Conservation (phyloP, 768 basidiomycete species). For the Tricholomella constricta region DNA sequence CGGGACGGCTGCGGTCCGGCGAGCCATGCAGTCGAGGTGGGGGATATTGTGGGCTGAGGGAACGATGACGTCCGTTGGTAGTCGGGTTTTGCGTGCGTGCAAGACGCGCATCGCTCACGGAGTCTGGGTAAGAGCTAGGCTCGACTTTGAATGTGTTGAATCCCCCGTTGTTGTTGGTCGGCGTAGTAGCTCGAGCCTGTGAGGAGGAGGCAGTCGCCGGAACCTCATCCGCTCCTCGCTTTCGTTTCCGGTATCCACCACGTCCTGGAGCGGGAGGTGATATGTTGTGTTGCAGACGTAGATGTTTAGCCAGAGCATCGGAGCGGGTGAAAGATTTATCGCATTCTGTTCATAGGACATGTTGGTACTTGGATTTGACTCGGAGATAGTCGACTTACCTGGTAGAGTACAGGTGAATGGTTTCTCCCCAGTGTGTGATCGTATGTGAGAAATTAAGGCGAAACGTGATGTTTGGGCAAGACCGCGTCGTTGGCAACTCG, state of each 20-base stretch:
- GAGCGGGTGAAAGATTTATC: slow-evolving; percentile 95
- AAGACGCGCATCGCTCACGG: slow-evolving; percentile 33
- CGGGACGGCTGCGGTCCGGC: slow-evolving; percentile 18
- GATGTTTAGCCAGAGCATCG: slow-evolving; percentile 91
- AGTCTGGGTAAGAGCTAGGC: slow-evolving; percentile 43
- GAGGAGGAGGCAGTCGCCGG: slow-evolving; percentile 23
- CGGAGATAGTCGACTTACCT: slow-evolving; percentile 49
- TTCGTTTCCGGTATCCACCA: slow-evolving; percentile 71
- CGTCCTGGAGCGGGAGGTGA: slow-evolving; percentile 72
- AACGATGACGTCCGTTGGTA: slow-evolving; percentile 23
- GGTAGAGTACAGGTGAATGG: slow-evolving; percentile 83
- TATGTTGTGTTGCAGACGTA: slow-evolving; percentile 86
- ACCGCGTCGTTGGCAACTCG: slow-evolving; percentile 75
- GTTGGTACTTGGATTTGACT: slow-evolving; percentile 2
- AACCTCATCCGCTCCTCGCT: slow-evolving; percentile 50
- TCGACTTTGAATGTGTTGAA: slow-evolving; percentile 72
- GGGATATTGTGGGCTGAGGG: slow-evolving; percentile 17
- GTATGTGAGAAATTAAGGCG: slow-evolving; percentile 86
- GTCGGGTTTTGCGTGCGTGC: slow-evolving; percentile 8
- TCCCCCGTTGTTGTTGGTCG: slow-evolving; percentile 28
- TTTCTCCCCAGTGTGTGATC: slow-evolving; percentile 94
- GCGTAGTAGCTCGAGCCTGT: slow-evolving; percentile 22
- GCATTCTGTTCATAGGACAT: slow-evolving; percentile 59
- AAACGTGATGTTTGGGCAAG: slow-evolving; percentile 87
- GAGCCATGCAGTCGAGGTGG: slow-evolving; percentile 9